A percentile compares a stretch with the other conserved stretches of the same genome.
phyloP scores from a whole-genome alignment of 768 basidiomycete genomes.

The Lactifluus rugatus region DNA sequence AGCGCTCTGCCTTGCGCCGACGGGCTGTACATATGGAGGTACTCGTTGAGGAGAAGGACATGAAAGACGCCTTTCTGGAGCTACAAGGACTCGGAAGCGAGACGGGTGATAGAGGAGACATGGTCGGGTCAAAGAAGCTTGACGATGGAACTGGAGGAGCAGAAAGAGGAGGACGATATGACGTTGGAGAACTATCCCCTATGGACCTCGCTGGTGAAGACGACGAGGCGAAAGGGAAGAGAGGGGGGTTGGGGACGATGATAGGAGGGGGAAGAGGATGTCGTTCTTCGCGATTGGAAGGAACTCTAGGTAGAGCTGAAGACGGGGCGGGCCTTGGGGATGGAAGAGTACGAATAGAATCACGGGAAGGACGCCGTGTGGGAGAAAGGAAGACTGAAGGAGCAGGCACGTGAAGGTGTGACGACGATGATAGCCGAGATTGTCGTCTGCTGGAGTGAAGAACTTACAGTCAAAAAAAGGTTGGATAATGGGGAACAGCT shows the following conservation, averaged over 20 bases:
- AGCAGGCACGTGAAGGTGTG: background rate
- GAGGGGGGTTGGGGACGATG: slow-evolving; percentile 10
- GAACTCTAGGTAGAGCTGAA: slow-evolving; percentile 39
- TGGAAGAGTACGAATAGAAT: slow-evolving; percentile 41
- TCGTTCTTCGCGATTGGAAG: slow-evolving; percentile 18
- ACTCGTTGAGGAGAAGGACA: slow-evolving; percentile 17
- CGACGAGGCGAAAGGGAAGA: background rate
- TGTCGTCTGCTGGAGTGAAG: slow-evolving; percentile 11
- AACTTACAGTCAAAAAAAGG: background rate
- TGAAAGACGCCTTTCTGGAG: slow-evolving; percentile 19
- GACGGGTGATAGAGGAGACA: background rate
- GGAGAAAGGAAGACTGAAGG: slow-evolving; percentile 10
- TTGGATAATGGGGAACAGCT: background rate
- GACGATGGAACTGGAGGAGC: slow-evolving; percentile 2
- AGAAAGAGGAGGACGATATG: background rate
- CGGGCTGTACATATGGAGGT: slow-evolving; percentile 15
- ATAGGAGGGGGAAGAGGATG: slow-evolving; percentile 3
- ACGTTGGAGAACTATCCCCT: background rate
- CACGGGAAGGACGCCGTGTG: slow-evolving; percentile 30
- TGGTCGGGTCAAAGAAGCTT: background rate
- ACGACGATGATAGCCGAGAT: background rate
- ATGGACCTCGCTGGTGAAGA: background rate
- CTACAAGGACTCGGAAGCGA: slow-evolving; percentile 21
- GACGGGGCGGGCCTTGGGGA: slow-evolving; percentile 55
- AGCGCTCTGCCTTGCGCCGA: slow-evolving; percentile 13